These are phyloP conservation scores for Croton setiger DNA, from an alignment of 441 rosid species.

Conservation along the genomic window DNA sequence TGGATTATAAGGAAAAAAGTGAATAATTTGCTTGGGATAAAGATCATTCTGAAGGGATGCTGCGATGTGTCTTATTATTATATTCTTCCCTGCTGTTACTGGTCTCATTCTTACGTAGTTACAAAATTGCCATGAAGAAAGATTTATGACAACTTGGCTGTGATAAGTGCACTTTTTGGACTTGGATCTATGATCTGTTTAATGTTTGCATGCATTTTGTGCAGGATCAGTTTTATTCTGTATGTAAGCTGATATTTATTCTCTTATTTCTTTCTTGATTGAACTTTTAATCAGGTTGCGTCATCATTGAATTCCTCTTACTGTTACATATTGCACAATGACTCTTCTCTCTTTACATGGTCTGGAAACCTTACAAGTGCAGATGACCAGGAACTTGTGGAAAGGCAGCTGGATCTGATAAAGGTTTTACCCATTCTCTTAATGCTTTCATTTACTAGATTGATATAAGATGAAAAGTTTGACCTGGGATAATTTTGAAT, in stretches of 20 bases:
- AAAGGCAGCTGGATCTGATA: constrained; percentile 89
- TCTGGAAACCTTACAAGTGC: constrained; percentile 79
- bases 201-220: background rate
- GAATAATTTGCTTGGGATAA: background rate
- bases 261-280: constrained; percentile 8
- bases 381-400: constrained; percentile 81
- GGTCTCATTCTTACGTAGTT: background rate
- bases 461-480: constrained; percentile 13
- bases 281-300: constrained; percentile 50
- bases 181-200: background rate
- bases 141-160: background rate
- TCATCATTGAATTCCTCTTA: constrained; percentile 87
- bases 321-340: constrained; percentile 84
- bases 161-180: background rate
- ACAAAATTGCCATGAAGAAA: background rate
- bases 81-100: background rate
- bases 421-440: constrained; percentile 47
- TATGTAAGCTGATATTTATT: constrained; percentile 8
- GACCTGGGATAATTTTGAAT: background rate
- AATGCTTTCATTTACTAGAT: constrained; percentile 11
- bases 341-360: constrained; percentile 82
- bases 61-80: background rate
- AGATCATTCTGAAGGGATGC: background rate
- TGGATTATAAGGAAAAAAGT: background rate
- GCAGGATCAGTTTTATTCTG: background rate